phyloP scores from a whole-genome alignment of 805 yeast species.

The Brettanomyces naardenensis region DNA sequence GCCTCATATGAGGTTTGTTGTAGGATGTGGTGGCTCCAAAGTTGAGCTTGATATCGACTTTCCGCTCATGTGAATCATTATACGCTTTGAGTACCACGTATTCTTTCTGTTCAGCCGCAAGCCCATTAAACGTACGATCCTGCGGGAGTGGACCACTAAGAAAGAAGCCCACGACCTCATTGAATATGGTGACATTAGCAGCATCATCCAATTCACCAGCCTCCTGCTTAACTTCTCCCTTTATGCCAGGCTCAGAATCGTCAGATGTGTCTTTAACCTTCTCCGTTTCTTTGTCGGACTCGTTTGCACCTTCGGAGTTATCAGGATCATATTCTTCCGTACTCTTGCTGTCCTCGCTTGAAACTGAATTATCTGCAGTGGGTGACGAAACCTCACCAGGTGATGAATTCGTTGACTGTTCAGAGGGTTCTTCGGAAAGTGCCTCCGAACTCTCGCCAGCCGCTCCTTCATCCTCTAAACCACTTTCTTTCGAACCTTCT shows the following conservation, averaged over 20 bases:
- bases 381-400: too few species aligned
- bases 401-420: too few species aligned
- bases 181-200: conserved; percentile 28
- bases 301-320: too few species aligned
- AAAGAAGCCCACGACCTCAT: conserved; percentile 24
- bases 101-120: conserved; percentile 29
- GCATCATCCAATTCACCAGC: conserved; percentile 8
- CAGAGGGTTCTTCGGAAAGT: too few species aligned
- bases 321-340: too few species aligned
- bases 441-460: too few species aligned
- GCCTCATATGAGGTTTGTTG: conserved; percentile 30
- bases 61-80: conserved; percentile 20
- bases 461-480: background rate
- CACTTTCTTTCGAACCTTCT: background rate
- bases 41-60: conserved; percentile 19
- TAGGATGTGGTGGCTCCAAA: conserved; percentile 29
- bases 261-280: background rate
- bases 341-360: too few species aligned
- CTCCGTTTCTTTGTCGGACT: too few species aligned
- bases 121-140: conserved; percentile 27
- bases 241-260: conserved; percentile 3
- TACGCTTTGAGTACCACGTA: conserved; percentile 26
- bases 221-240: background rate
- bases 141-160: conserved; percentile 22
- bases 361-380: too few species aligned